A percentile compares a stretch with the other conserved stretches of the same genome.
These are phyloP conservation scores for Suillus subaureus DNA, from an alignment of 768 basidiomycete genomes.

Conservation along the genomic window DNA sequence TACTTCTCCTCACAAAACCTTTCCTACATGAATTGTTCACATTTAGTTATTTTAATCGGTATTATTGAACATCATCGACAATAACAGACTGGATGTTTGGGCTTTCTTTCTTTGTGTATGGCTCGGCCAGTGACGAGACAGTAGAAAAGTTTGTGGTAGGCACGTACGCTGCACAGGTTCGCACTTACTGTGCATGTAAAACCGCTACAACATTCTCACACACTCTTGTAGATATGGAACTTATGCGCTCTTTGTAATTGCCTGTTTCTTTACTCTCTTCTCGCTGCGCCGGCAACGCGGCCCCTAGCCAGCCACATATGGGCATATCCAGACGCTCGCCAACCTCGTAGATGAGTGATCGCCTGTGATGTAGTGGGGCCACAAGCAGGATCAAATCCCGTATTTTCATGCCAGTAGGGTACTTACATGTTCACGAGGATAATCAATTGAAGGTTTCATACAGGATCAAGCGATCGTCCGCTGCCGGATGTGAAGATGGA, in stretches of 20 bases:
- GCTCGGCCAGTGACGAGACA: background rate
- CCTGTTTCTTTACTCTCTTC: constrained; percentile 19
- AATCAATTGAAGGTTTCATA: background rate
- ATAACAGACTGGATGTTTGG: constrained; percentile 35
- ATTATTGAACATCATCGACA: background rate
- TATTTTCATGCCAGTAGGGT: constrained; percentile 22
- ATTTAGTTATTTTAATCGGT: background rate
- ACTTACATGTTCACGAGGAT: background rate
- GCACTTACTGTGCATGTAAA: background rate
- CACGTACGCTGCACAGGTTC: constrained; percentile 33
- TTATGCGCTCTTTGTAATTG: constrained; percentile 25
- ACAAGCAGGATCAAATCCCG: constrained; percentile 15
- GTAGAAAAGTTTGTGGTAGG: rapidly evolving
- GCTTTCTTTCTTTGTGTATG: constrained; percentile 19
- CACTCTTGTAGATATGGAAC: constrained; percentile 27
- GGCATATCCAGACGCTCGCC: constrained; percentile 36
- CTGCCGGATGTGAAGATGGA: constrained; percentile 9
- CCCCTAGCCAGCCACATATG: constrained; percentile 34
- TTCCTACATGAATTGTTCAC: constrained; percentile 26
- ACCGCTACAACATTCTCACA: background rate
- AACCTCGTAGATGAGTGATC: constrained; percentile 41
- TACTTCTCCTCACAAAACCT: constrained; percentile 24
- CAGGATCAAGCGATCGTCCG: constrained; percentile 2
- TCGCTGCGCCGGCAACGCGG: constrained; percentile 21
- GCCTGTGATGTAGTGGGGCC: constrained; percentile 34